Conservation (phyloP, 2,329 filamentous ascomycete species). For the Phaeosphaeria sp. region DNA sequence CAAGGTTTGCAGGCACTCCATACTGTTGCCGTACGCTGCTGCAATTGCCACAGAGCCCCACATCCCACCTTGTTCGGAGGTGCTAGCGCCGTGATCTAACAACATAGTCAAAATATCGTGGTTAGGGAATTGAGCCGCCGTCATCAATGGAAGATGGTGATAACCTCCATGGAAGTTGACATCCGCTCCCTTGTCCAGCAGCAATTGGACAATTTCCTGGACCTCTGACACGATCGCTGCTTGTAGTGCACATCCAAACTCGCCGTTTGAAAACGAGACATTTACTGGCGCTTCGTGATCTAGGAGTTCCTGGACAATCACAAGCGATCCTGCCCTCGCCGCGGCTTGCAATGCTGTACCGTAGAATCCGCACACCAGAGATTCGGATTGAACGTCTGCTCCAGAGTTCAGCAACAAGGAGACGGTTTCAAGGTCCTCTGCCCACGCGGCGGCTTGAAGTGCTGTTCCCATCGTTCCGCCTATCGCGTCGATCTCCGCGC, state of each 20-base stretch:
- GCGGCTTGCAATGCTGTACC: slow-evolving; percentile 32
- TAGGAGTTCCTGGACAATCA: slow-evolving; percentile 20
- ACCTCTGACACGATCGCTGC: slow-evolving; percentile 16
- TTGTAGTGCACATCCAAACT: slow-evolving; percentile 17
- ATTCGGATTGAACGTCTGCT: slow-evolving; percentile 17
- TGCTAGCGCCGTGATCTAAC: slow-evolving; percentile 20
- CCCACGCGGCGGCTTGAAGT: slow-evolving; percentile 23
- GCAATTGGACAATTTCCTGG: slow-evolving; percentile 12
- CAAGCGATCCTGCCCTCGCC: slow-evolving; percentile 14
- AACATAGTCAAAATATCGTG: slow-evolving; percentile 14
- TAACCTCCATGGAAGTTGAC: slow-evolving; percentile 22
- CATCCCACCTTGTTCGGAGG: slow-evolving; percentile 12
- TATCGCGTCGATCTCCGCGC: slow-evolving; percentile 24
- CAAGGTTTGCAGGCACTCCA: slow-evolving; percentile 24
- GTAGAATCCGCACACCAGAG: slow-evolving; percentile 18
- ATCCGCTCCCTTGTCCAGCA: slow-evolving; percentile 23
- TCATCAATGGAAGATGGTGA: slow-evolving; percentile 22
- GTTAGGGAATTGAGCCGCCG: slow-evolving; percentile 23
- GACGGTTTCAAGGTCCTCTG: slow-evolving; percentile 20
- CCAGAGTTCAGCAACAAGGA: slow-evolving; percentile 18
- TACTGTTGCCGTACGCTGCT: slow-evolving; percentile 18
- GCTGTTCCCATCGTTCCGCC: slow-evolving; percentile 26
- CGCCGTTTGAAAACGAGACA: slow-evolving; percentile 17
- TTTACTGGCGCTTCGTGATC: slow-evolving; percentile 24
- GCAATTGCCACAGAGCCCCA: slow-evolving; percentile 23